Conservation (phyloP, 495 filamentous ascomycete species). For the Penicillium canescens region DNA sequence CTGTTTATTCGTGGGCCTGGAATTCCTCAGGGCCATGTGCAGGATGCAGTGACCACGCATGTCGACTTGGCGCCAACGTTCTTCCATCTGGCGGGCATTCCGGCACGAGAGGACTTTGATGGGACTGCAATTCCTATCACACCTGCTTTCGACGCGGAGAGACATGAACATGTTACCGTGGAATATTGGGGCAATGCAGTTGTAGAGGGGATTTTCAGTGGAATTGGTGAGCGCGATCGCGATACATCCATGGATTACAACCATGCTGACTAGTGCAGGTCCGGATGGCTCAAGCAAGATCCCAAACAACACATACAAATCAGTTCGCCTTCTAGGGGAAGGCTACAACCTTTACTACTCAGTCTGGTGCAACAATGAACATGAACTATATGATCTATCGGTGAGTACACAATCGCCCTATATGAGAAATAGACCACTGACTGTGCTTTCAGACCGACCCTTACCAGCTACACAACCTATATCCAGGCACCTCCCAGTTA, state of each 20-base stretch:
- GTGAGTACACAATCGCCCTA: constrained; percentile 25
- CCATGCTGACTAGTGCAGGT: constrained; percentile 13
- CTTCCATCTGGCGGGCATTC: constrained; percentile 50
- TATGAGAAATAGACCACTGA: background rate
- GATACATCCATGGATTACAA: no score
- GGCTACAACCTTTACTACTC: constrained; percentile 62
- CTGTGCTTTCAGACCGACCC: constrained; percentile 49
- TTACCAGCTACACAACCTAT: constrained; percentile 60
- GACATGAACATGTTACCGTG: constrained; percentile 66
- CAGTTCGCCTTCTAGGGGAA: constrained; percentile 53
- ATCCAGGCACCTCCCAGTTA: constrained; percentile 26
- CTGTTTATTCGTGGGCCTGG: constrained; percentile 62
- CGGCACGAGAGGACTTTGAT: constrained; percentile 55
- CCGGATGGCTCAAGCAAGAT: constrained; percentile 16
- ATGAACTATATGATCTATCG: constrained; percentile 63
- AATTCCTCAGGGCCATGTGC: constrained; percentile 40
- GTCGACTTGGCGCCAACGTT: constrained; percentile 70
- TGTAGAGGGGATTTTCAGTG: constrained; percentile 46
- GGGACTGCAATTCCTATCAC: constrained; percentile 56
- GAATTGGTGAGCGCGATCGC: constrained; percentile 24
- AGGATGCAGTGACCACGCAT: constrained; percentile 64
- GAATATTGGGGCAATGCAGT: constrained; percentile 63
- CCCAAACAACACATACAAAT: constrained; percentile 66
- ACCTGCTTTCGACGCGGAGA: constrained; percentile 27
- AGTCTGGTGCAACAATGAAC: constrained; percentile 66